phyloP scores from a whole-genome alignment of 140 eudicot genomes.

The Ambrosia hybrid region DNA sequence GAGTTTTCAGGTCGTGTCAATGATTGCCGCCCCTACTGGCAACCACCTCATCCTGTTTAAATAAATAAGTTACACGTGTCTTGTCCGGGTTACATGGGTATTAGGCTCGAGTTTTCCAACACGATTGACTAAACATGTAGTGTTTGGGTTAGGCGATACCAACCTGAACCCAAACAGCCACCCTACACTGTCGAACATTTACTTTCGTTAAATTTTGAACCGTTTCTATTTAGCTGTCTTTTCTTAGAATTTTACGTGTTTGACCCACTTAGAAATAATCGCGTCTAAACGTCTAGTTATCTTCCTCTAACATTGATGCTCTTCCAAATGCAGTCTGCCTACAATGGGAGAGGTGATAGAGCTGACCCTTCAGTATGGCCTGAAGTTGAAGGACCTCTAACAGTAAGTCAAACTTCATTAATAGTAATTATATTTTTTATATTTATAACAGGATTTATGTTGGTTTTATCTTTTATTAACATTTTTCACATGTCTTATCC shows the following conservation, averaged over 20 bases:
- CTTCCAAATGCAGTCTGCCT: constrained; percentile 73
- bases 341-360: constrained; percentile 95
- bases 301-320: constrained; percentile 13
- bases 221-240: not conserved
- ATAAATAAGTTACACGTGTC: too few relatives aligned
- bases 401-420: constrained; percentile 46
- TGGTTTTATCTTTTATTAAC: not conserved
- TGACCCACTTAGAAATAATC: not conserved
- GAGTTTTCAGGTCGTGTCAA: too few relatives aligned
- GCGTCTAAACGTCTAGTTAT: not conserved
- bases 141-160: not conserved
- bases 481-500: not conserved
- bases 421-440: not conserved
- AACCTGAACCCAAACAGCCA: too few relatives aligned
- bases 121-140: not conserved
- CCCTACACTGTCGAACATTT: not conserved
- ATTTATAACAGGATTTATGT: not conserved
- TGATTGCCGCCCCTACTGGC: too few relatives aligned
- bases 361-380: constrained; percentile 94
- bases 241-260: not conserved
- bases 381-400: constrained; percentile 93
- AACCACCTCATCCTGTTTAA: too few relatives aligned
- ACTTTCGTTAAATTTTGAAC: not conserved
- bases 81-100: too few relatives aligned
- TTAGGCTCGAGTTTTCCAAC: too few relatives aligned